Evolutionary conservation across 768 basidiomycete species (phyloP).

Genomic region (Trichaptum fuscoviolaceum): DNA sequence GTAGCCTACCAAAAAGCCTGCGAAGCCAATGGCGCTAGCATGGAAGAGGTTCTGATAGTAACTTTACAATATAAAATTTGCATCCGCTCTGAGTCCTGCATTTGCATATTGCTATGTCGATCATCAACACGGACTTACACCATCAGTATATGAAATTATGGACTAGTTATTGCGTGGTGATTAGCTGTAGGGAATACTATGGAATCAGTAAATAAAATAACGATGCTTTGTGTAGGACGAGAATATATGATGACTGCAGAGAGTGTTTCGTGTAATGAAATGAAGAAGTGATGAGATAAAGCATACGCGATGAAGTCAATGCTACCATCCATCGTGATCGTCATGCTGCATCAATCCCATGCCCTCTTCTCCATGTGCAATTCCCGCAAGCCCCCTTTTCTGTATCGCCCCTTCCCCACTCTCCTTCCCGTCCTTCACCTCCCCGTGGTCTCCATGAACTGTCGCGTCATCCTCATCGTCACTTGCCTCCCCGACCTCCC

Average conservation of each 20-base stretch:
- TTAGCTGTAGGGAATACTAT: neutral
- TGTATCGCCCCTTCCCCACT: constrained; percentile 8
- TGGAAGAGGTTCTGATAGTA: no score
- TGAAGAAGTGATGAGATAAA: neutral
- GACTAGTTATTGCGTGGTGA: neutral
- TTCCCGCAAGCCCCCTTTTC: constrained; percentile 12
- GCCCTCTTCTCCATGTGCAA: constrained; percentile 34
- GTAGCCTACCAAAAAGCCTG: no score
- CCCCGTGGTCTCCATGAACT: constrained; percentile 12
- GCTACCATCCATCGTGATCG: constrained; percentile 18
- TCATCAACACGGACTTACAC: neutral
- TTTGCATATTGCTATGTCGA: neutral
- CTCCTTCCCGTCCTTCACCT: constrained; percentile 25
- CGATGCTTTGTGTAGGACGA: neutral
- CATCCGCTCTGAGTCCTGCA: neutral
- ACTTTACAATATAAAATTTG: no score
- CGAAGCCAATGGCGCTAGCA: no score
- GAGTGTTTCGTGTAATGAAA: neutral
- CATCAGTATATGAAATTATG: neutral
- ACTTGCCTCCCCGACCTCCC: constrained; percentile 71
- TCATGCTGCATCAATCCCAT: constrained; percentile 35
- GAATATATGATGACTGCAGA: neutral
- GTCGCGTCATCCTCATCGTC: constrained; percentile 51
- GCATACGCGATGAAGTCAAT: neutral
- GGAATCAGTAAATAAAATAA: neutral